These are phyloP conservation scores for Plenodomus tracheiphilus DNA, from an alignment of 2,329 filamentous ascomycete genomes.

Conservation along the genomic window DNA sequence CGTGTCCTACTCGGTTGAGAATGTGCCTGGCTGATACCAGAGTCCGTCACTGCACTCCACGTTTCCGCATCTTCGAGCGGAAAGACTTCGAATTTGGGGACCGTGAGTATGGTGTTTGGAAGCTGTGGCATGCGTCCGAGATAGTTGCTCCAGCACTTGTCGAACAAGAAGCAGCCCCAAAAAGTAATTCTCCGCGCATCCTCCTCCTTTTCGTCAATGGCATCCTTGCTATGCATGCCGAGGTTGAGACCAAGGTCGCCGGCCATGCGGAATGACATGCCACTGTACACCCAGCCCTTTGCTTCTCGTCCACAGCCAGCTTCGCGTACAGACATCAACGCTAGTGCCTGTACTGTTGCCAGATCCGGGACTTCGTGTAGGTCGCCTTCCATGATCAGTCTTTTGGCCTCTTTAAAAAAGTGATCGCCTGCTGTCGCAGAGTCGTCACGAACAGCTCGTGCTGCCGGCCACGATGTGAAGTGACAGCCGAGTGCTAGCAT, in stretches of 20 bases:
- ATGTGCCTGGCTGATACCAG: slow-evolving; percentile 71
- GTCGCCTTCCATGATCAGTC: slow-evolving; percentile 85
- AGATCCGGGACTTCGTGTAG: slow-evolving; percentile 88
- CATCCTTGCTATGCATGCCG: slow-evolving; percentile 60
- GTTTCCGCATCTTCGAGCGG: slow-evolving; percentile 81
- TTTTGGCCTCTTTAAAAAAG: slow-evolving; percentile 93
- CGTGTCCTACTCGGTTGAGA: slow-evolving; percentile 82
- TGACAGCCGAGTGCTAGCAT: slow-evolving; percentile 93
- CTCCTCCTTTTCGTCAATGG: slow-evolving; percentile 77
- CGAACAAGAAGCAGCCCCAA: slow-evolving; percentile 97
- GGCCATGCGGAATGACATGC: slow-evolving; percentile 98
- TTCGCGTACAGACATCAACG: slow-evolving; percentile 94
- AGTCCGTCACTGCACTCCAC: slow-evolving; percentile 89
- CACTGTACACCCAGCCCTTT: slow-evolving; percentile 97
- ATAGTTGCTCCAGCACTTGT: slow-evolving; percentile 99
- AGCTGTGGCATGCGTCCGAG: slow-evolving; percentile 88
- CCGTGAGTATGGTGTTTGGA: slow-evolving; percentile 75
- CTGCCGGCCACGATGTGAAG: slow-evolving; percentile 77
- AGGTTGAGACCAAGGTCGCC: slow-evolving; percentile 91
- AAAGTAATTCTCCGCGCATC: slow-evolving; percentile 91
- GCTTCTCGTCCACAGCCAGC: slow-evolving; percentile 92
- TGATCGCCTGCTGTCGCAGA: slow-evolving; percentile 89
- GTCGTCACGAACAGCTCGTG: slow-evolving; percentile 71
- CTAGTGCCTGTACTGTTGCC: slow-evolving; percentile 89
- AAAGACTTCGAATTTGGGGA: slow-evolving; percentile 88